Base-by-base conservation (phyloP, 164 flowering plant species). In the Vitis riparia region DNA sequence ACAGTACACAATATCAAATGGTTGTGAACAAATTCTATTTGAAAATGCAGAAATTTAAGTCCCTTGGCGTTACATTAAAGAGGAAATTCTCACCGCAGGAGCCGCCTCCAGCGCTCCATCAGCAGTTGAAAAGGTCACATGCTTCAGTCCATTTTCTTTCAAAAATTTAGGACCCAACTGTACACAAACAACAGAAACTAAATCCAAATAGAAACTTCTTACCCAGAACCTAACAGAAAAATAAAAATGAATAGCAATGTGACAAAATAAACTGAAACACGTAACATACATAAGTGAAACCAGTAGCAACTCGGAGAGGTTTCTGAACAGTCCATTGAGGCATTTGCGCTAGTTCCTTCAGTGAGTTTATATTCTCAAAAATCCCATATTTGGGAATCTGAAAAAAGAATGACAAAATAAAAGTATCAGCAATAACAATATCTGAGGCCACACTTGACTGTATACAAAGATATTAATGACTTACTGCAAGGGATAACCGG, bases 61-160 rank as follows among this genome's bases (percentile, higher is more conserved):
- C 27, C 27, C 27, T 23, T 23, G 27, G 1, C 1, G 12, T 19
- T n/a, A 10, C 11, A 61, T 13, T 3, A 68, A 66, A 51, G 49
- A 32, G 19, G 10, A 32, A 15, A 59, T 48, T 73, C 89, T 87
- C 75, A 95, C 99, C 76, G 97, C 97, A 47, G 99, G 99, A 75
- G 97, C 93, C 74, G 99, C 98, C 82, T 93, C 99, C 62, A 95
- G 68, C 66, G 98, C 99, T 69, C 99, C 99, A 88, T 91, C 98
- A 75, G 98, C 98, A 72, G 93, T 91, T 23, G 98, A 93, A 80
- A 95, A 93, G 5, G 78, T 72, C 27, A 95, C 96, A 77, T 90
- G 85, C 74, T 89, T 78, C 59, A 95, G 52, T 58, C 99, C 97
- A 59, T 85, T 93, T 48, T 93, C 99, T 73, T 78, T 78, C 87